Conservation (phyloP, 345 rosid genomes). For the Eucalyptus shirleyi region DNA sequence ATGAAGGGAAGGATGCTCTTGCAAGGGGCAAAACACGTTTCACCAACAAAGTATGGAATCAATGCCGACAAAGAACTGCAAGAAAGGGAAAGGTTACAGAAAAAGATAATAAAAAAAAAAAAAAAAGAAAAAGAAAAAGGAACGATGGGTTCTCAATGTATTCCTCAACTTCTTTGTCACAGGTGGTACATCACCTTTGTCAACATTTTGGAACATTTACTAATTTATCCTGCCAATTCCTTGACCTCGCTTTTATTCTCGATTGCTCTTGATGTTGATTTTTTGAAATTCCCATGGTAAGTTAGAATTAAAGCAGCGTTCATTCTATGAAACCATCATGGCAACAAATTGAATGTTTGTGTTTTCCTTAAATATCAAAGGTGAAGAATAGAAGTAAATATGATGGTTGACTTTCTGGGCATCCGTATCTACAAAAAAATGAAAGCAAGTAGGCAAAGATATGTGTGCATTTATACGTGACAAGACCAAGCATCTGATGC, state of each 20-base stretch:
- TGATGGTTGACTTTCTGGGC: background rate
- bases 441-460: background rate
- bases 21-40: background rate
- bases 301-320: background rate
- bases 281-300: background rate
- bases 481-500: background rate
- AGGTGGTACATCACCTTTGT: background rate
- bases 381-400: background rate
- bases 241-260: background rate
- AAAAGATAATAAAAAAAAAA: background rate
- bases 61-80: background rate
- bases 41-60: background rate
- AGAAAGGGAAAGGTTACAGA: background rate
- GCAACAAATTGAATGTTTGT: background rate
- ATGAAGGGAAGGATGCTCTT: background rate
- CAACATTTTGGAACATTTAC: background rate
- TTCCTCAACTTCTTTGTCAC: background rate
- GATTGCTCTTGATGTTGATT: background rate
- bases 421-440: background rate
- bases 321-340: background rate
- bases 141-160: background rate
- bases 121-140: background rate
- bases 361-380: background rate
- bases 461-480: background rate
- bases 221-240: background rate